Evolutionary conservation across 2,329 filamentous ascomycete genomes (phyloP).

Genomic region (Geosmithia putterillii): DNA sequence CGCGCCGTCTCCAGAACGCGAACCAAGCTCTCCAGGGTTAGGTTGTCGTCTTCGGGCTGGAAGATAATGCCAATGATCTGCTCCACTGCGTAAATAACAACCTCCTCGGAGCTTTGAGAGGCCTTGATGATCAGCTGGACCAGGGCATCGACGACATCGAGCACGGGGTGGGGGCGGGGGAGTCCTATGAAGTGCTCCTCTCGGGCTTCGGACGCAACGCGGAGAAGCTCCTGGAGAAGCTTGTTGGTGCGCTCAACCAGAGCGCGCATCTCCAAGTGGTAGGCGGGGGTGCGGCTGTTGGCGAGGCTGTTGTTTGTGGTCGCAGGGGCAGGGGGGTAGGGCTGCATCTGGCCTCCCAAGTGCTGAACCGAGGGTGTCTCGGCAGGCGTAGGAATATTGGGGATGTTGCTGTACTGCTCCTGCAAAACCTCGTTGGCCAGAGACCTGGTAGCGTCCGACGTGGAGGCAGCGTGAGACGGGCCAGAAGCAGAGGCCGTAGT

Average conservation of each 20-base stretch:
- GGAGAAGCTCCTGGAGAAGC: constrained; percentile 43
- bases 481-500: constrained; percentile 33
- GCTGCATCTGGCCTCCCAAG: constrained; percentile 37
- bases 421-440: constrained; percentile 53
- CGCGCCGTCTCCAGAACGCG: constrained; percentile 48
- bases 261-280: constrained; percentile 37
- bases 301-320: constrained; percentile 19
- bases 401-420: constrained; percentile 46
- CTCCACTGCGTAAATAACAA: constrained; percentile 45
- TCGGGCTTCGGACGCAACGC: constrained; percentile 35
- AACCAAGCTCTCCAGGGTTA: constrained; percentile 49
- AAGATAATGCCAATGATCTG: constrained; percentile 47
- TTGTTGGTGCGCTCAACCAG: constrained; percentile 45
- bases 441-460: constrained; percentile 48
- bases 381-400: constrained; percentile 43
- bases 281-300: constrained; percentile 37
- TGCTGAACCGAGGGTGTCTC: constrained; percentile 46
- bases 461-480: constrained; percentile 40
- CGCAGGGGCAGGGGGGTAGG: constrained; percentile 42
- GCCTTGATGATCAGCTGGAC: constrained; percentile 51
- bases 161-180: constrained; percentile 42
- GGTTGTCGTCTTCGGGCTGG: constrained; percentile 37
- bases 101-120: constrained; percentile 48
- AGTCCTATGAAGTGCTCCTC: constrained; percentile 50
- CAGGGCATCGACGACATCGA: constrained; percentile 51